These are phyloP conservation scores for Candida koratica DNA, from an alignment of 805 yeast genomes.

Conservation along the genomic window DNA sequence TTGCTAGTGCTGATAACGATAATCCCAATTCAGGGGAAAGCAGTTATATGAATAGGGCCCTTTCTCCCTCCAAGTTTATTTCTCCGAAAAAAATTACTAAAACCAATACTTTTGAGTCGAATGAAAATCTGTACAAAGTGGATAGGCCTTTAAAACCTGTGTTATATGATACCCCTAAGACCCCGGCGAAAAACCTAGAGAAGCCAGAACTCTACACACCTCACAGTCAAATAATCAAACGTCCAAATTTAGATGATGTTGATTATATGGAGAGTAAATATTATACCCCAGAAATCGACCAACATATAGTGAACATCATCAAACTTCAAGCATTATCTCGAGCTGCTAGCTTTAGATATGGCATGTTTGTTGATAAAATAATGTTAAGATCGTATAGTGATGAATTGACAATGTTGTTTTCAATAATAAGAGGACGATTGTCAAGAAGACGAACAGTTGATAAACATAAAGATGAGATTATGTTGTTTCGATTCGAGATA, in stretches of 20 bases:
- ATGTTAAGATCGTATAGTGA: constrained; percentile 55
- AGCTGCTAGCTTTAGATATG: constrained; percentile 65
- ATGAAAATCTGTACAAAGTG: background rate
- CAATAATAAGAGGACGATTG: constrained; percentile 49
- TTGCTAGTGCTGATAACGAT: constrained; percentile 41
- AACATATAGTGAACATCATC: constrained; percentile 30
- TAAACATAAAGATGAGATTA: constrained; percentile 32
- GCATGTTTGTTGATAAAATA: constrained; percentile 57
- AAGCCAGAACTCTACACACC: constrained; percentile 8
- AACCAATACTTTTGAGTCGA: background rate
- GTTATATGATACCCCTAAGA: background rate
- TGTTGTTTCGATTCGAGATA: constrained; percentile 27
- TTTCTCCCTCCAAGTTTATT: constrained; percentile 15
- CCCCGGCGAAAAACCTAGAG: background rate
- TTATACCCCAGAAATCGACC: constrained; percentile 19
- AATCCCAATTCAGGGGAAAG: constrained; percentile 19
- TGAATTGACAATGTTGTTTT: constrained; percentile 47
- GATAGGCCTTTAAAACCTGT: background rate
- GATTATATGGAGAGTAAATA: constrained; percentile 11
- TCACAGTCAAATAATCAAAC: constrained; percentile 6
- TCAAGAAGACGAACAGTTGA: constrained; percentile 29
- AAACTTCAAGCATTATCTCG: constrained; percentile 65
- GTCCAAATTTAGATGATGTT: constrained; percentile 5
- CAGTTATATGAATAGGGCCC: constrained; percentile 21
- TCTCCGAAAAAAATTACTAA: constrained; percentile 1